A percentile compares a stretch with the other conserved stretches of the same genome.
These are phyloP conservation scores for Berkeleyomyces rouxiae DNA, from an alignment of 2,329 filamentous ascomycete genomes.

Conservation along the genomic window DNA sequence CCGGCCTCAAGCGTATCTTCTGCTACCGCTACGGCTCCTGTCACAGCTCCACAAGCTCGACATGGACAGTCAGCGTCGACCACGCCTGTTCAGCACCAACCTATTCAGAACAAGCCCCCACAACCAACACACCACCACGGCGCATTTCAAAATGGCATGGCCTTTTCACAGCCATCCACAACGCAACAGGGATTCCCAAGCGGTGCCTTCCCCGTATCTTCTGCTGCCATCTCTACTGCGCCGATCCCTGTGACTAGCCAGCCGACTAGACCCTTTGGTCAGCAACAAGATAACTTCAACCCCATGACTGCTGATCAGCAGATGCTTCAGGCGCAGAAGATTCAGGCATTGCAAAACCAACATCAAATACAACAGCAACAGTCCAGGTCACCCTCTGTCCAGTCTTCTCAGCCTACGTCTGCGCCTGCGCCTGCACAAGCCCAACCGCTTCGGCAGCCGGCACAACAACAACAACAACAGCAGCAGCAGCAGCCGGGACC, in stretches of 20 bases:
- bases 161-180: neutral
- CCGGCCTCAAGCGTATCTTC: neutral
- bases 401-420: slow-evolving; percentile 6
- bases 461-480: neutral
- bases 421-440: neutral
- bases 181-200: slow-evolving; percentile 2
- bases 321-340: slow-evolving; percentile 16
- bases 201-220: slow-evolving; percentile 1
- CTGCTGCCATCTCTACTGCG: neutral
- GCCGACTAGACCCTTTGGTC: neutral
- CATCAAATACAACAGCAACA: slow-evolving; percentile 5
- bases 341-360: slow-evolving; percentile 3
- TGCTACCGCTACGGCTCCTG: neutral
- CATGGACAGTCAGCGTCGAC: neutral
- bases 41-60: neutral
- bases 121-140: neutral
- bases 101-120: neutral
- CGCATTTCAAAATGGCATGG: neutral
- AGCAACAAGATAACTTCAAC: slow-evolving; percentile 10
- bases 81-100: slow-evolving; percentile 6
- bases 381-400: slow-evolving; percentile 4
- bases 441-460: neutral
- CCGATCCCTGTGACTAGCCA: neutral
- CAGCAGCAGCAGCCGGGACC: neutral
- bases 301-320: slow-evolving; percentile 16